These are phyloP conservation scores for Globisporangium camurandrum DNA, from an alignment of 352 stramenopile species.

Conservation along the genomic window DNA sequence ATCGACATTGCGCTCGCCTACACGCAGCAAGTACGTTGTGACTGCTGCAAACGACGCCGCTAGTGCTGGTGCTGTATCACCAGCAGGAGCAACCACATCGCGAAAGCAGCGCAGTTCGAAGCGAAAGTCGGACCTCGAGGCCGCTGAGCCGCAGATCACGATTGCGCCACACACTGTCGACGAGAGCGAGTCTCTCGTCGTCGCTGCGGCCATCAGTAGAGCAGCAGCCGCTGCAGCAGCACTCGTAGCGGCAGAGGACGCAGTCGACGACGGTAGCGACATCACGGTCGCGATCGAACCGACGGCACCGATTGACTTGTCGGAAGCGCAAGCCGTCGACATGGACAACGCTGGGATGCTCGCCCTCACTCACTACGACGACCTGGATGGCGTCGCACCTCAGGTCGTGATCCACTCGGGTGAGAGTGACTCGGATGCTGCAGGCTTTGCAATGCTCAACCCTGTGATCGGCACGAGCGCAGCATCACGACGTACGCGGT, in stretches of 20 bases:
- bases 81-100: too few species aligned
- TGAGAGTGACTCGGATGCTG: constrained; percentile 49
- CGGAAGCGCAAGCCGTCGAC: neutral
- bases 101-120: too few species aligned
- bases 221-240: neutral
- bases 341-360: neutral
- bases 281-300: constrained; percentile 44
- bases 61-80: too few species aligned
- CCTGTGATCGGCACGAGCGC: constrained; percentile 31
- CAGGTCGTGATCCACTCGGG: constrained; percentile 72
- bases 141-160: constrained; percentile 6
- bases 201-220: neutral
- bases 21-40: constrained; percentile 21
- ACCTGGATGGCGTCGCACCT: constrained; percentile 20
- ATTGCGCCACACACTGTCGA: neutral
- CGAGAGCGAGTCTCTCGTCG: neutral
- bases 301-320: neutral
- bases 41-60: constrained; percentile 1
- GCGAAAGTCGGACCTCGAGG: neutral
- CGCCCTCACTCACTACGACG: constrained; percentile 11
- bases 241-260: neutral
- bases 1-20: constrained; percentile 11
- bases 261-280: constrained; percentile 24
- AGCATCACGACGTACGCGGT: constrained; percentile 1
- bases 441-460: constrained; percentile 58